phyloP scores from a whole-genome alignment of 2,329 filamentous ascomycete species.

The Microdochium bolleyi region DNA sequence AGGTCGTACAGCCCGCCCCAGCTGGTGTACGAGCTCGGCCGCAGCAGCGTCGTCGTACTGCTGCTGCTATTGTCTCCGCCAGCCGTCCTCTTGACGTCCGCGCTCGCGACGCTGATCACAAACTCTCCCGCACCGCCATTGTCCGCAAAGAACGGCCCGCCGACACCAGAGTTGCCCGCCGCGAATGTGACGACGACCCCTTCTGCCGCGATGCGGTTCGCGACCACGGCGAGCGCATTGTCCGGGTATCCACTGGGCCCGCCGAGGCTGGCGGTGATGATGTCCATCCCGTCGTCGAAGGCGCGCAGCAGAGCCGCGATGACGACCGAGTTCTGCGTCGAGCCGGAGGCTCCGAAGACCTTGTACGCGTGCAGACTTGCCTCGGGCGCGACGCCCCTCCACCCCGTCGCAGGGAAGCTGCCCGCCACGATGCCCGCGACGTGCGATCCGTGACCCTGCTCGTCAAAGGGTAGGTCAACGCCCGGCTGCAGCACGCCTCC shows the following conservation, averaged over 20 bases:
- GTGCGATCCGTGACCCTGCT: constrained; percentile 1
- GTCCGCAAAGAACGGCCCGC: constrained; percentile 37
- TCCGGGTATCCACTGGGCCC: constrained; percentile 25
- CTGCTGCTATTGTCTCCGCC: constrained; percentile 12
- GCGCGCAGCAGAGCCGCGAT: constrained; percentile 26
- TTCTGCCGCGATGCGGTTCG: constrained; percentile 29
- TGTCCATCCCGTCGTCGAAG: constrained; percentile 25
- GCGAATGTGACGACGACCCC: constrained; percentile 42
- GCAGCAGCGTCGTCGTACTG: constrained; percentile 19
- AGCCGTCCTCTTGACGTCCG: constrained; percentile 18
- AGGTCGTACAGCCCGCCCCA: constrained; percentile 36
- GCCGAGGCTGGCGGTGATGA: constrained; percentile 35
- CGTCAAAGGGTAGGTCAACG: background rate
- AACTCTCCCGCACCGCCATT: constrained; percentile 30
- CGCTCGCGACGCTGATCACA: constrained; percentile 34
- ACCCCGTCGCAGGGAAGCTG: background rate
- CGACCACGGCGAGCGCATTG: constrained; percentile 26
- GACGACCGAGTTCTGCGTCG: constrained; percentile 18
- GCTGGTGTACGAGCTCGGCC: constrained; percentile 28
- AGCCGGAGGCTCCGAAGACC: background rate
- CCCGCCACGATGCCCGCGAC: constrained; percentile 2
- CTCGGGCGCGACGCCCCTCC: constrained; percentile 1
- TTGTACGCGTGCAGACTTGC: constrained; percentile 1
- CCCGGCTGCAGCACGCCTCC: background rate
- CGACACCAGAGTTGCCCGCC: constrained; percentile 40